phyloP scores from a whole-genome alignment of 306 rosid genomes.

The Psophocarpus tetragonolobus region DNA sequence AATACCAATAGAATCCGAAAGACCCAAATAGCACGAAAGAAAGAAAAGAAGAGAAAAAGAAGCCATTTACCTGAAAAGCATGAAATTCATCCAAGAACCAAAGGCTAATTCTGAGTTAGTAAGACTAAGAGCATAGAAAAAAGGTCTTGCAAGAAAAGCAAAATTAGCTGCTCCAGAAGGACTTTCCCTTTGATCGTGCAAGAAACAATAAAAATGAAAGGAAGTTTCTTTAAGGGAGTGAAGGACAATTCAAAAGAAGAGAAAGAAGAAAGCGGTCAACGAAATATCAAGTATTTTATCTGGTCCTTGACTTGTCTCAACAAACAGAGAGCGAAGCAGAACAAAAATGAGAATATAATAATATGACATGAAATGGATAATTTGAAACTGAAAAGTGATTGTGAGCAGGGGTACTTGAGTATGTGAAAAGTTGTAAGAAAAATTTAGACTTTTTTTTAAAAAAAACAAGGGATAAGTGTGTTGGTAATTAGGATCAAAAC shows the following conservation, averaged over 20 bases:
- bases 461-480: conserved; percentile 22
- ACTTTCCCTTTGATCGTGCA: conserved; percentile 31
- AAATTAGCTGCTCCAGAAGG: not conserved
- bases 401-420: not conserved
- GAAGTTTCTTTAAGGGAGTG: not conserved
- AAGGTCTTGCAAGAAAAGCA: conserved; percentile 24
- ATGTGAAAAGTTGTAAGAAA: not conserved
- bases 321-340: conserved; percentile 24
- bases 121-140: conserved; percentile 12
- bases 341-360: not conserved
- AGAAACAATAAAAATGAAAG: conserved; percentile 6
- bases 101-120: not conserved
- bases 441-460: not conserved
- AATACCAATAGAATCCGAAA: not conserved
- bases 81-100: conserved; percentile 33
- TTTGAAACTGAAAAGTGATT: conserved; percentile 5
- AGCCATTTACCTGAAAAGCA: conserved; percentile 41
- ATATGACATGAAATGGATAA: conserved; percentile 12
- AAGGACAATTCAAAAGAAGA: not conserved
- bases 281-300: conserved; percentile 28
- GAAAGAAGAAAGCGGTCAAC: not conserved
- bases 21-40: not conserved
- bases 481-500: conserved; percentile 42
- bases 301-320: conserved; percentile 14
- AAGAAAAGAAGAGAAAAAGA: not conserved